Evolutionary conservation across 768 basidiomycete species (phyloP).

Genomic region (Kwoniella heveanensis): DNA sequence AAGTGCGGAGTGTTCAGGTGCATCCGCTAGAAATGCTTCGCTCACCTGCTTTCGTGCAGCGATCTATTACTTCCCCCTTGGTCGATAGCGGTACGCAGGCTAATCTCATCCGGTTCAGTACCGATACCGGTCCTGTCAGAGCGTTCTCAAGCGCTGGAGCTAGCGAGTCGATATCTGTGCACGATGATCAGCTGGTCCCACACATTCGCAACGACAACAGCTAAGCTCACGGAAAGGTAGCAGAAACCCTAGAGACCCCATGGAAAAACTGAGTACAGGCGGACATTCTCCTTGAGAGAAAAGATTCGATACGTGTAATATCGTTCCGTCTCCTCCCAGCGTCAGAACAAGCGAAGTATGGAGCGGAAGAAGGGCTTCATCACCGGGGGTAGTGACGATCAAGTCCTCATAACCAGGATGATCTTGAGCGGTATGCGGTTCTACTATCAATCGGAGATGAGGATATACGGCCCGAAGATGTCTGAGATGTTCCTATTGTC

Average conservation of each 20-base stretch:
- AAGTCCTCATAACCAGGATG: constrained; percentile 30
- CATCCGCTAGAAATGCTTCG: too few species aligned
- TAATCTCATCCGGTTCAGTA: constrained; percentile 86
- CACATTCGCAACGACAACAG: not conserved
- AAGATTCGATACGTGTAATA: constrained; percentile 86
- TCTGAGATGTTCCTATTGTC: too few species aligned
- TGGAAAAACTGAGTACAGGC: constrained; percentile 84
- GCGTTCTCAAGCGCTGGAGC: constrained; percentile 77
- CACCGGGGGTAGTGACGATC: constrained; percentile 29
- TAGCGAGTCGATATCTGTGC: constrained; percentile 82
- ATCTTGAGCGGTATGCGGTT: constrained; percentile 43
- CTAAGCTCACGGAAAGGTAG: constrained; percentile 83
- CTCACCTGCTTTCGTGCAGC: constrained; percentile 41
- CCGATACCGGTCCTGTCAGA: constrained; percentile 74
- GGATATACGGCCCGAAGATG: constrained; percentile 33
- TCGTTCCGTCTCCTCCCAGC: constrained; percentile 91
- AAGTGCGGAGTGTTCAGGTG: too few species aligned
- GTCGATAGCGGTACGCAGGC: constrained; percentile 61
- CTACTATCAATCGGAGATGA: constrained; percentile 37
- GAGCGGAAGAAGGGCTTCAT: constrained; percentile 28
- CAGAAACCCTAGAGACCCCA: constrained; percentile 91
- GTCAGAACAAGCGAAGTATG: constrained; percentile 83
- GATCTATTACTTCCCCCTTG: constrained; percentile 22
- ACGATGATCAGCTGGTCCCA: constrained; percentile 6
- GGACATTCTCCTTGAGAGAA: constrained; percentile 90